Conservation (phyloP, 768 basidiomycete genomes). For the Leccinum variicolor region DNA sequence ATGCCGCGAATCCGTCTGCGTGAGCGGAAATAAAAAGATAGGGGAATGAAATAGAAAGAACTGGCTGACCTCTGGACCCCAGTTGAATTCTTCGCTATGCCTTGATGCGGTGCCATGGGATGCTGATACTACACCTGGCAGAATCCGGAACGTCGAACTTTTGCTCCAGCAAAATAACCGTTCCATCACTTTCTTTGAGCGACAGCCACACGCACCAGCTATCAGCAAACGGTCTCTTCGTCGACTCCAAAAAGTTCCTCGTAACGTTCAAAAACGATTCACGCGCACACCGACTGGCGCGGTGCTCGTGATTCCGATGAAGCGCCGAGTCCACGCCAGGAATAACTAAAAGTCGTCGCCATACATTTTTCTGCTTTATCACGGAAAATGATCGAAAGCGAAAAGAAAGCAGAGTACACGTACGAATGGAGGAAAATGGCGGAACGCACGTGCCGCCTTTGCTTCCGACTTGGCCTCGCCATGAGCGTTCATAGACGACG, state of each 20-base stretch:
- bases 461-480: conserved; percentile 18
- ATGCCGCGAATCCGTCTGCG: no score
- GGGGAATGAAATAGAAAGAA: no score
- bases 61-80: no score
- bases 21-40: no score
- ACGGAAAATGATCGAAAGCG: not conserved
- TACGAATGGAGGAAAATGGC: conserved; percentile 85
- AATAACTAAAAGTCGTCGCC: conserved; percentile 47
- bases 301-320: conserved; percentile 65
- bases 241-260: conserved; percentile 37
- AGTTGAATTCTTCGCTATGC: no score
- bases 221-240: conserved; percentile 26
- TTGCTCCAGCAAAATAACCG: conserved; percentile 75
- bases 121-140: conserved; percentile 47
- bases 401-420: conserved; percentile 31
- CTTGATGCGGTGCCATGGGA: no score
- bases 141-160: conserved; percentile 70
- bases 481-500: conserved; percentile 31
- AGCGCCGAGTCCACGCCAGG: conserved; percentile 39
- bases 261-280: conserved; percentile 57
- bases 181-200: conserved; percentile 69
- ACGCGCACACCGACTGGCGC: conserved; percentile 68
- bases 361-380: not conserved
- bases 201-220: conserved; percentile 72
- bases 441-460: conserved; percentile 60